Conservation (phyloP, 2,329 filamentous ascomycete species). For the Ceratocystis albifundus region DNA sequence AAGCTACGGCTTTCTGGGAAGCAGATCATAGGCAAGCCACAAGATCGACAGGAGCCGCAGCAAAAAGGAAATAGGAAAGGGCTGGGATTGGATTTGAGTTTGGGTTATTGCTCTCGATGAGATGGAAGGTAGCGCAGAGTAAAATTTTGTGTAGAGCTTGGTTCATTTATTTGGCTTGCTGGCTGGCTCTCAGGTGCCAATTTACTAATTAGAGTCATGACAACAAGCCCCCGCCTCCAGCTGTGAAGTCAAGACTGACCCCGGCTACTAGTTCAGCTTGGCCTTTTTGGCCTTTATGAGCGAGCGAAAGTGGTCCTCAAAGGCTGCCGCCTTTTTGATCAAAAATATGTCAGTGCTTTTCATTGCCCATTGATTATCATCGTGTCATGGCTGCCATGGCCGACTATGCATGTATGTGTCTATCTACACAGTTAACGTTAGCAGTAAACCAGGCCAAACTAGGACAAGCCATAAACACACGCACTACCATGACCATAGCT, state of each 20-base stretch:
- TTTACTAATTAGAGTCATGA: constrained; percentile 1
- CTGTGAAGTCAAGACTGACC: not conserved
- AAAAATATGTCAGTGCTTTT: constrained; percentile 7
- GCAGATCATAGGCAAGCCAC: constrained; percentile 12
- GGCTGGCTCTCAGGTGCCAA: not conserved
- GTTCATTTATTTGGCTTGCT: not conserved
- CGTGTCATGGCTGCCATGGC: not conserved
- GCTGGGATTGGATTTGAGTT: constrained; percentile 6
- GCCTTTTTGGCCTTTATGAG: constrained; percentile 5
- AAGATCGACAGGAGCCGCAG: constrained; percentile 12
- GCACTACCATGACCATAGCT: not conserved
- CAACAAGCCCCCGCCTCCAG: not conserved
- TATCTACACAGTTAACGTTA: not conserved
- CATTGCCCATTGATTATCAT: not conserved
- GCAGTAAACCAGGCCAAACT: not conserved
- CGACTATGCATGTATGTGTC: not conserved
- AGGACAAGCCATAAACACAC: not conserved
- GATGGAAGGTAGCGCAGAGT: not conserved
- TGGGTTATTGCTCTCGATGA: not conserved
- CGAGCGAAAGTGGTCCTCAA: not conserved
- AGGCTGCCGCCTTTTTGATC: not conserved
- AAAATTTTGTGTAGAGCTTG: not conserved
- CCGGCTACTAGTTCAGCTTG: constrained; percentile 1
- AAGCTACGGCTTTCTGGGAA: not conserved
- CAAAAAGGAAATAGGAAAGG: constrained; percentile 9